Percentiles rank a stretch among this genome's conserved stretches.
Conservation (phyloP, 2,329 filamentous ascomycete species). For the Botrytis pseudocinerea region DNA sequence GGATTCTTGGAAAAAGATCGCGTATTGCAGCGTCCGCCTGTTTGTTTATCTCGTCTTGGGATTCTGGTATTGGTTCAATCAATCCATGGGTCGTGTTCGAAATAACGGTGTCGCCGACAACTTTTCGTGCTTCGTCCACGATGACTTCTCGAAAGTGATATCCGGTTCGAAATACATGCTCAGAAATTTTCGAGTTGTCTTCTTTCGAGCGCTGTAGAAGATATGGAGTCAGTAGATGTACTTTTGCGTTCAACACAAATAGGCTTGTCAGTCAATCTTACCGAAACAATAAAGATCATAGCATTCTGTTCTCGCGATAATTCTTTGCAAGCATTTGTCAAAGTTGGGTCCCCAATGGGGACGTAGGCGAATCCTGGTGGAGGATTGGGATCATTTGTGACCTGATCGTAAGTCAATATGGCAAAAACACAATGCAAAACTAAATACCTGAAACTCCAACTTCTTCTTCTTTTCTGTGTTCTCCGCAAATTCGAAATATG, state of each 20-base stretch:
- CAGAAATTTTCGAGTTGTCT: constrained; percentile 38
- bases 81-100: constrained; percentile 35
- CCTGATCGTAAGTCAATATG: constrained; percentile 43
- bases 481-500: constrained; percentile 64
- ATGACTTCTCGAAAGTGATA: constrained; percentile 61
- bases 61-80: constrained; percentile 60
- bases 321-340: constrained; percentile 64
- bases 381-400: constrained; percentile 52
- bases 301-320: constrained; percentile 61
- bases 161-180: constrained; percentile 59
- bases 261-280: constrained; percentile 42
- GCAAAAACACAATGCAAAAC: constrained; percentile 22
- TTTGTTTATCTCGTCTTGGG: constrained; percentile 59
- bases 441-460: constrained; percentile 59
- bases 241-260: constrained; percentile 10
- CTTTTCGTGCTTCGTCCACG: constrained; percentile 53
- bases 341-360: constrained; percentile 60
- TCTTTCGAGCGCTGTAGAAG: constrained; percentile 33
- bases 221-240: constrained; percentile 19
- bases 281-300: constrained; percentile 67
- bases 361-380: constrained; percentile 65
- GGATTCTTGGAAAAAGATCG: constrained; percentile 66
- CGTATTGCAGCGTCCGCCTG: constrained; percentile 63
- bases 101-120: constrained; percentile 38
- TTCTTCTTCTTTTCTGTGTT: constrained; percentile 66